Percentiles rank a stretch among this genome's conserved stretches.
These are phyloP conservation scores for Paecilomyces dactylethromorphus DNA, from an alignment of 2,329 filamentous ascomycete genomes.

Conservation along the genomic window DNA sequence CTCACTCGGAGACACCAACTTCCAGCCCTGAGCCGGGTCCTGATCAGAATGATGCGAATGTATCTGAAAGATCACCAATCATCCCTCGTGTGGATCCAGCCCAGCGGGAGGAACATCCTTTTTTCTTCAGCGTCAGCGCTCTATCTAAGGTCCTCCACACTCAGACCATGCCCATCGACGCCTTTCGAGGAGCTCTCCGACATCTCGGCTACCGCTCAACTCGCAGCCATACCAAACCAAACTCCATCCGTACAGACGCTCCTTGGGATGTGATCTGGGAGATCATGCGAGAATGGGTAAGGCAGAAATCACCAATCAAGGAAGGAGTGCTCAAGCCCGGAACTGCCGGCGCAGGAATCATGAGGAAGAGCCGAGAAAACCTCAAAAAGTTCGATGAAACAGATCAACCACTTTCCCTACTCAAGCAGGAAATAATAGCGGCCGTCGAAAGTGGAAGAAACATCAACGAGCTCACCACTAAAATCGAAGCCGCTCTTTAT, in stretches of 20 bases:
- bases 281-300: slow-evolving; percentile 84
- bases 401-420: slow-evolving; percentile 20
- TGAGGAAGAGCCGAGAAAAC: slow-evolving; percentile 41
- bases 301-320: slow-evolving; percentile 73
- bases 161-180: slow-evolving; percentile 69
- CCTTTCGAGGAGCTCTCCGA: slow-evolving; percentile 72
- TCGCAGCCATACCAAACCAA: slow-evolving; percentile 81
- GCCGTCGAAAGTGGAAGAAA: slow-evolving; percentile 27
- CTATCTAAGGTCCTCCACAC: slow-evolving; percentile 74
- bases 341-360: slow-evolving; percentile 66
- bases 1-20: slow-evolving; percentile 6
- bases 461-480: slow-evolving; percentile 32
- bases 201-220: slow-evolving; percentile 76
- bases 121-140: slow-evolving; percentile 74
- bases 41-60: slow-evolving; percentile 2
- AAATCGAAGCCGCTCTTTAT: slow-evolving; percentile 40
- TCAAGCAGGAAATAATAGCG: slow-evolving; percentile 32
- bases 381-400: slow-evolving; percentile 21
- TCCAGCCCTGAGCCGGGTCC: slow-evolving; percentile 6
- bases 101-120: slow-evolving; percentile 66
- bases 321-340: slow-evolving; percentile 61
- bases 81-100: slow-evolving; percentile 52
- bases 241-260: slow-evolving; percentile 89
- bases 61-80: slow-evolving; percentile 12
- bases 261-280: slow-evolving; percentile 89